Conservation (phyloP, 768 basidiomycete genomes). For the Tremella mesenterica region DNA sequence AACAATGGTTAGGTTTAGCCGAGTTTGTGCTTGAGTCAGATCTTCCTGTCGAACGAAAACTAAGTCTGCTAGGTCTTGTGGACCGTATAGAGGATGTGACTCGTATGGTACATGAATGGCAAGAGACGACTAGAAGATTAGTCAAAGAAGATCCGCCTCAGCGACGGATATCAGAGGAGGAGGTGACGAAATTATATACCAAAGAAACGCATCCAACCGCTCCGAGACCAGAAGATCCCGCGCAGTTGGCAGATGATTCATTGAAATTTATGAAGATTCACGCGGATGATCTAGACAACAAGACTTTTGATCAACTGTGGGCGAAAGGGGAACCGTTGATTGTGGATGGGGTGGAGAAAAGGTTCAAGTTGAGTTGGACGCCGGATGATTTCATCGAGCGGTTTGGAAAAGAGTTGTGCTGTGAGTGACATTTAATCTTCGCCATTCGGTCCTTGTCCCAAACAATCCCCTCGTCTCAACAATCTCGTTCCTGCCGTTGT, state of each 20-base stretch:
- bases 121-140: not conserved
- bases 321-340: conserved; percentile 64
- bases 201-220: conserved; percentile 13
- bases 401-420: conserved; percentile 26
- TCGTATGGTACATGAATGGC: conserved; percentile 3
- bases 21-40: conserved; percentile 45
- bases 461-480: no score
- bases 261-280: conserved; percentile 50
- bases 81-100: not conserved
- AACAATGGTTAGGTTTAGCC: conserved; percentile 64
- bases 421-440: conserved; percentile 17
- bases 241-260: conserved; percentile 46
- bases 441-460: no score
- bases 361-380: conserved; percentile 66
- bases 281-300: conserved; percentile 52
- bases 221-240: conserved; percentile 26
- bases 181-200: conserved; percentile 9
- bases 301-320: conserved; percentile 65
- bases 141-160: not conserved
- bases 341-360: conserved; percentile 57
- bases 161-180: conserved; percentile 2
- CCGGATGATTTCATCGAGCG: conserved; percentile 70
- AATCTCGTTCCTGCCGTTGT: no score
- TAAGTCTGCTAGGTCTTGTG: conserved; percentile 10
- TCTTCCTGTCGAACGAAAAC: conserved; percentile 2